Base-by-base conservation (phyloP, 768 basidiomycete genomes). In the Leccinum truebloodii region DNA sequence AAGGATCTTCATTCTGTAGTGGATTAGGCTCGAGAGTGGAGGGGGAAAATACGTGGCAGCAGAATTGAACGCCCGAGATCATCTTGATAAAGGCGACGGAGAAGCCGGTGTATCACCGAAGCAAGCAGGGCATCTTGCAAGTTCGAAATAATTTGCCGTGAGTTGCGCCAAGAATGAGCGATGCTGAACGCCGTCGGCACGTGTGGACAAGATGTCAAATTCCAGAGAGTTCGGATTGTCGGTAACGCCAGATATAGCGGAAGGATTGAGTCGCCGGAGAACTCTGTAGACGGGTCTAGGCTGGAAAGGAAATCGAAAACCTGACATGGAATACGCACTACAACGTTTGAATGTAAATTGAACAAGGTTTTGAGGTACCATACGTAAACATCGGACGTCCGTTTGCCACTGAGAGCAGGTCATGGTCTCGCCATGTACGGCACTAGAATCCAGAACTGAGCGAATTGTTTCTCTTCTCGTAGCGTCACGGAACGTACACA, bases 1-100 rank as follows among this genome's bases (percentile, higher is more conserved):
- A 1, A 69, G n/a, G 24, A 57, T 2, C 22, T 26, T 49, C 66
- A 68, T 68, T 49, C 20, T 63, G 34, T 13, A 14, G 53, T 9
- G 51, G 14, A 26, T 12, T 46, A n/a, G 10, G n/a, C 24, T 34
- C 9, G 28, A 22, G 55, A 32, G 18, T 12, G 5, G 22, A 9
- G 20, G 50, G 44, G 8, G 26, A 26, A 2, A 39, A 46, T 32
- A 16, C 26, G 20, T 30, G 28, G 28, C 28, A 28, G n/a, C 20
- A 53, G 18, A 20, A 28, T 20, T 24, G 34, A 35, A 52, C 18
- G 10, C 14, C 3, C 28, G 22, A 41, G n/a, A 5, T 9, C n/a
- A 20, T 16, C 13, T 12, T 64, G 37, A 66, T 65, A 66, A 57
- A 54, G 39, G 55, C 18, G 35, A n/a, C 8, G 24, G 39, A 12